phyloP scores from a whole-genome alignment of 768 basidiomycete species.

The Pulveroboletus sp. region DNA sequence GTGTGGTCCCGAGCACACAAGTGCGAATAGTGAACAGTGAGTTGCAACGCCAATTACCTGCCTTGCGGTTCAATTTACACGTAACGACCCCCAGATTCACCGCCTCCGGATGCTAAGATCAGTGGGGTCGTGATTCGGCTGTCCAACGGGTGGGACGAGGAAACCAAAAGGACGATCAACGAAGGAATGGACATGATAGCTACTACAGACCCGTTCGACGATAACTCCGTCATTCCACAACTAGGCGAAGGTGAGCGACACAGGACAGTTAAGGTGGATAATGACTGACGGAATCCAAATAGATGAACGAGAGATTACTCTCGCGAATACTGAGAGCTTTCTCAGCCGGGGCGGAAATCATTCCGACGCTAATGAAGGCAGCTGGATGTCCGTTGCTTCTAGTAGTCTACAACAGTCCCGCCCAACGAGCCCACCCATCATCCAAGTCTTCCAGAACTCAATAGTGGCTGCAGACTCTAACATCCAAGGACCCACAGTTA shows the following conservation, averaged over 20 bases:
- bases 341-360: background rate
- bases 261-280: background rate
- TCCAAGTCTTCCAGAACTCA: background rate
- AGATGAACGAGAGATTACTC: background rate
- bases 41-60: background rate
- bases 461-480: background rate
- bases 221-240: background rate
- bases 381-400: background rate
- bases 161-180: background rate
- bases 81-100: background rate
- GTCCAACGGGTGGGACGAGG: background rate
- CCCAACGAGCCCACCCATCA: background rate
- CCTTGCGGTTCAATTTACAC: background rate
- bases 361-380: background rate
- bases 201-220: background rate
- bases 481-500: background rate
- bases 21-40: background rate
- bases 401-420: background rate
- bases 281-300: background rate
- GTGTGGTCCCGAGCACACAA: conserved; percentile 1
- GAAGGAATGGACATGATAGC: background rate
- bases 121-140: background rate
- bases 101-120: background rate
- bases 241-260: background rate
- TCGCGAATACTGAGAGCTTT: background rate